Evolutionary conservation across 73 alveolate species (phyloP), one percentile per base, ranked within the genome.

Genomic region (Paramecium primaurelia): DNA sequence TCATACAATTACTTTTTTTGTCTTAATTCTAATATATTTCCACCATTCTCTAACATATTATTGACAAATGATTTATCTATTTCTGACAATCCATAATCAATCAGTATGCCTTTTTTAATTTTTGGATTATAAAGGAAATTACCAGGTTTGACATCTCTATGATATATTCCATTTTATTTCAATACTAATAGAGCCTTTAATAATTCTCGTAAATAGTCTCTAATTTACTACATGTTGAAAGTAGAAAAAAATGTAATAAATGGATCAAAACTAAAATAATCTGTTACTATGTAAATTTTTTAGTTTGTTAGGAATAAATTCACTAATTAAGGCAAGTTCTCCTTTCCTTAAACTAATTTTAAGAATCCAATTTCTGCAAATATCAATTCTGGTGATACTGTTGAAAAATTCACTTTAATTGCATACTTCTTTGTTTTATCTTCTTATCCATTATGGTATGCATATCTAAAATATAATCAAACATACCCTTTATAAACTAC

Each of bases 61-160:
- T 93, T 95, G 88, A 38, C 97, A 95, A 77, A 68, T 64, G 71
- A 75, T 80, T 85, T 96, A 88, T 95, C 98, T 8, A 96, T 94
- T 92, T 96, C 99, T 14, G 99, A 96, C 38, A 97, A 93, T 22
- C 99, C 99, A 94, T 95, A 97, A 92, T 97, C 99, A 38, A 97
- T 97, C 51, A 97, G 93, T 7, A 96, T 86, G 16, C 99, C 98
- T 83, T 95, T 96, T 77, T 96, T 93, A 11, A 95, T 92, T 20
- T 88, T 93, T 16, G 95, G 95, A 77, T 97, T 97, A 86, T 94
- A 97, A 34, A 97, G 92, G 93, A 97, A 97, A 54, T 97, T 97
- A 38, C 97, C 95, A n/a, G 99, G 99, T 92, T 97, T 97, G 51
- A 97, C 96, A 92, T 97, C 99, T 87, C 99, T 94, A 86, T 97